These are phyloP conservation scores for Magnusiomyces magnusii DNA, from an alignment of 1,139 yeast genomes.

Conservation along the genomic window DNA sequence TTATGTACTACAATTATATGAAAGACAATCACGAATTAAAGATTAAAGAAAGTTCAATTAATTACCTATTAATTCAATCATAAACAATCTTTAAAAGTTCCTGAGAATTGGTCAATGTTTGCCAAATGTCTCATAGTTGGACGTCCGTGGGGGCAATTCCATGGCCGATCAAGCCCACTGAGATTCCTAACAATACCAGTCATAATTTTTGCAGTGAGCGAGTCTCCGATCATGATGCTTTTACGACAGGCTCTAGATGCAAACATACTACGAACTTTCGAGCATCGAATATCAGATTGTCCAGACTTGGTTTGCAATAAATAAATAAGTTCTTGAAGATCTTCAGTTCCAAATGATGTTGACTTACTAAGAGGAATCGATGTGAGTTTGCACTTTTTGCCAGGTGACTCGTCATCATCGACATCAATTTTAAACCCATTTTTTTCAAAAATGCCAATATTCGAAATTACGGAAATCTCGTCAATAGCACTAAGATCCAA, in stretches of 20 bases:
- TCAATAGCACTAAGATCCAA: slow-evolving; percentile 71
- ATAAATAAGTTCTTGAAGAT: slow-evolving; percentile 69
- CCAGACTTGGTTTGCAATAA: slow-evolving; percentile 41
- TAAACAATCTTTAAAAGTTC: slow-evolving; percentile 10
- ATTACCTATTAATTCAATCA: background rate
- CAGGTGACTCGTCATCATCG: slow-evolving; percentile 46
- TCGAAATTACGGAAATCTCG: slow-evolving; percentile 59
- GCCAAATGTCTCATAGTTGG: slow-evolving; percentile 91
- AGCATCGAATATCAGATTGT: slow-evolving; percentile 44
- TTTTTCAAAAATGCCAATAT: slow-evolving; percentile 46
- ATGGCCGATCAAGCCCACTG: slow-evolving; percentile 75
- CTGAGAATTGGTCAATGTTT: slow-evolving; percentile 34
- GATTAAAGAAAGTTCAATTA: no score
- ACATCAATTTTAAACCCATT: slow-evolving; percentile 69
- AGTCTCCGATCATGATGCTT: slow-evolving; percentile 89
- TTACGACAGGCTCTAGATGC: slow-evolving; percentile 95
- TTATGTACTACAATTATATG: no score
- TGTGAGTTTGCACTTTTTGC: slow-evolving; percentile 46
- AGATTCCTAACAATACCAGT: slow-evolving; percentile 55
- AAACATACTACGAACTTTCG: slow-evolving; percentile 72
- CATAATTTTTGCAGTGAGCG: slow-evolving; percentile 56
- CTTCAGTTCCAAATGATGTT: slow-evolving; percentile 53
- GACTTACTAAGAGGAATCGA: slow-evolving; percentile 71
- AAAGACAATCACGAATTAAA: no score
- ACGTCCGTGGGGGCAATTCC: slow-evolving; percentile 99